These are phyloP conservation scores for Cyberlindnera veronae DNA, from an alignment of 805 yeast genomes.

Conservation along the genomic window DNA sequence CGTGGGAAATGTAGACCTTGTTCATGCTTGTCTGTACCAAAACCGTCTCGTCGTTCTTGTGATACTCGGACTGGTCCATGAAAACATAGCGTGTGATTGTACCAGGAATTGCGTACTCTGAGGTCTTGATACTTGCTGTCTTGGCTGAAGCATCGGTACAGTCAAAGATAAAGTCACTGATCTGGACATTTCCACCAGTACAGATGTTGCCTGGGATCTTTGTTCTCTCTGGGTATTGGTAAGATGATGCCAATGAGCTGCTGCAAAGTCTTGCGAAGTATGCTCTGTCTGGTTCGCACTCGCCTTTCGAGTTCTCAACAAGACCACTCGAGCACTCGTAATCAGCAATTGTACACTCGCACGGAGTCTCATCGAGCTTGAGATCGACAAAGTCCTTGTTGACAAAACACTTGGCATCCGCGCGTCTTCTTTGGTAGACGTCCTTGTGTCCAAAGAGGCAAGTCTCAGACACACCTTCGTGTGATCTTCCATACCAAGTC, in stretches of 20 bases:
- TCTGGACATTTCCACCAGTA: slow-evolving; percentile 10
- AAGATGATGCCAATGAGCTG: too few species aligned
- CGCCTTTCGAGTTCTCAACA: slow-evolving; percentile 33
- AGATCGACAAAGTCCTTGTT: slow-evolving; percentile 38
- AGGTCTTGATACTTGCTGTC: slow-evolving; percentile 28
- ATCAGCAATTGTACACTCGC: slow-evolving; percentile 61
- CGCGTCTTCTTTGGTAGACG: slow-evolving; percentile 62
- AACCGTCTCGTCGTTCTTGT: slow-evolving; percentile 56
- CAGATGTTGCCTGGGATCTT: slow-evolving; percentile 26
- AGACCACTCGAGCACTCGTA: slow-evolving; percentile 69
- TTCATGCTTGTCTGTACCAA: slow-evolving; percentile 53
- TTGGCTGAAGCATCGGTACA: slow-evolving; percentile 22
- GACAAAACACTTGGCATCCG: slow-evolving; percentile 56
- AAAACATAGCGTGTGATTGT: slow-evolving; percentile 52
- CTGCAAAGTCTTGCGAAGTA: slow-evolving; percentile 34
- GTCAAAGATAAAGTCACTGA: slow-evolving; percentile 14
- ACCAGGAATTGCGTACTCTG: slow-evolving; percentile 46
- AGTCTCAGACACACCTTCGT: slow-evolving; percentile 29
- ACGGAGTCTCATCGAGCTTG: slow-evolving; percentile 46
- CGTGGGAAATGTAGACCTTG: slow-evolving; percentile 58
- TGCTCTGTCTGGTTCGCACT: slow-evolving; percentile 44
- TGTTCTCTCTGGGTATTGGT: slow-evolving; percentile 13
- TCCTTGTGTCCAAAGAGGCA: slow-evolving; percentile 75
- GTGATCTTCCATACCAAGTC: slow-evolving; percentile 52
- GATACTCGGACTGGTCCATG: slow-evolving; percentile 37